Conservation (phyloP, 306 rosid genomes). For the Ammopiptanthus mongolicus region DNA sequence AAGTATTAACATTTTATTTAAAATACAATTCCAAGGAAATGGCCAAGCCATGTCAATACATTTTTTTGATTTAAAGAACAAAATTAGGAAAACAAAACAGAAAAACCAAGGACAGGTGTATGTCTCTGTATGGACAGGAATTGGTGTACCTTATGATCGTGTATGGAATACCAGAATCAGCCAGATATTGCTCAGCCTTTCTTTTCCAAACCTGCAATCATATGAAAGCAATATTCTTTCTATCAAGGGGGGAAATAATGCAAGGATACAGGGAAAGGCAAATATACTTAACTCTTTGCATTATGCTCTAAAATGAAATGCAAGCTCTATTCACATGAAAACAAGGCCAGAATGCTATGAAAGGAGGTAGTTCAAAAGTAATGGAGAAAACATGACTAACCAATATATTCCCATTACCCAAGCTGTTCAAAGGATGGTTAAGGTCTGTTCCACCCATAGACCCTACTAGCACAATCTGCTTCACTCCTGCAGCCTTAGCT, state of each 20-base stretch:
- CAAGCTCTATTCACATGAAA: neutral
- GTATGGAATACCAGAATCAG: constrained; percentile 75
- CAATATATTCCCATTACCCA: constrained; percentile 86
- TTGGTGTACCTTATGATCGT: constrained; percentile 74
- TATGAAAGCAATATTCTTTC: neutral
- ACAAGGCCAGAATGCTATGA: neutral
- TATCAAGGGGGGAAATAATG: neutral
- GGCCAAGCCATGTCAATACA: neutral
- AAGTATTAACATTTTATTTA: neutral
- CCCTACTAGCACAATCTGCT: constrained; percentile 91
- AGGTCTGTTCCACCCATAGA: constrained; percentile 91
- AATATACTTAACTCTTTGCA: neutral
- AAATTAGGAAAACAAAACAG: neutral
- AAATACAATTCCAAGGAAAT: neutral
- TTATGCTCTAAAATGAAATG: neutral
- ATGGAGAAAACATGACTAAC: constrained; percentile 39
- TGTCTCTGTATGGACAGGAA: neutral
- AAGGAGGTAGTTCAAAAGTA: neutral
- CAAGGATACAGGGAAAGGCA: neutral
- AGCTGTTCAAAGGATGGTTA: constrained; percentile 65
- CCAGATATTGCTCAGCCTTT: constrained; percentile 86
- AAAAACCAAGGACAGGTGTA: neutral
- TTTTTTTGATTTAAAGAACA: neutral
- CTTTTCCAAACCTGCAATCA: constrained; percentile 80
- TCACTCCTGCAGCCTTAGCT: constrained; percentile 93